These are phyloP conservation scores for Maudiozyma barnettii DNA, from an alignment of 805 yeast genomes.

Conservation along the genomic window DNA sequence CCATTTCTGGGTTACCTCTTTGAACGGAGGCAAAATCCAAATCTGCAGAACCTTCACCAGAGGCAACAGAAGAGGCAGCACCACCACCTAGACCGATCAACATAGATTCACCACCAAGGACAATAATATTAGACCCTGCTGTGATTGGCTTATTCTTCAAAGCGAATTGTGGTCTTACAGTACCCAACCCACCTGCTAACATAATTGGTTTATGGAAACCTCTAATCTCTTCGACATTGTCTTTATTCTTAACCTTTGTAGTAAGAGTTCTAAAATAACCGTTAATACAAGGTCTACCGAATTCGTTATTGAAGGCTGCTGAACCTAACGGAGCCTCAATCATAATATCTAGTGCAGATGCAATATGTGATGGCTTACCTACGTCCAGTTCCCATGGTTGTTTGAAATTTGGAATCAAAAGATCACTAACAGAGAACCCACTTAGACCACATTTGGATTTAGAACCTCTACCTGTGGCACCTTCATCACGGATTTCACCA, in stretches of 20 bases:
- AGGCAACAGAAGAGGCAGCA: conserved; percentile 95
- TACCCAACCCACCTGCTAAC: conserved; percentile 99
- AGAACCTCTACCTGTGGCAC: conserved; percentile 98
- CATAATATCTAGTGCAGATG: conserved; percentile 90
- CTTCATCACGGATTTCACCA: conserved; percentile 99
- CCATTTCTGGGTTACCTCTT: conserved; percentile 99
- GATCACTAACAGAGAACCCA: conserved; percentile 87
- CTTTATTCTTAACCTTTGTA: conserved; percentile 54
- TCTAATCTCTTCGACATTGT: conserved; percentile 64
- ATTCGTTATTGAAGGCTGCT: conserved; percentile 96
- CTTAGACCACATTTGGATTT: conserved; percentile 92
- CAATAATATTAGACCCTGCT: conserved; percentile 85
- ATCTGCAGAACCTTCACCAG: conserved; percentile 93
- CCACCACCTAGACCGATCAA: conserved; percentile 99
- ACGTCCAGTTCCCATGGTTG: conserved; percentile 95
- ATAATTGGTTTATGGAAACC: conserved; percentile 98
- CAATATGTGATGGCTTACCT: conserved; percentile 90
- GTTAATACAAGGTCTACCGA: conserved; percentile 93
- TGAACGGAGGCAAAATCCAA: conserved; percentile 98
- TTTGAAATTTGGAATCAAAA: conserved; percentile 69
- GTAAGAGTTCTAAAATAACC: conserved; percentile 96
- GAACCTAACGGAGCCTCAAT: conserved; percentile 95
- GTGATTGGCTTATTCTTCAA: conserved; percentile 80
- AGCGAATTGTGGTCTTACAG: conserved; percentile 87
- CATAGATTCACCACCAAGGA: conserved; percentile 96